A percentile compares a stretch with the other conserved stretches of the same genome.
phyloP scores from a whole-genome alignment of 768 basidiomycete genomes.

The Suillus bovinus region DNA sequence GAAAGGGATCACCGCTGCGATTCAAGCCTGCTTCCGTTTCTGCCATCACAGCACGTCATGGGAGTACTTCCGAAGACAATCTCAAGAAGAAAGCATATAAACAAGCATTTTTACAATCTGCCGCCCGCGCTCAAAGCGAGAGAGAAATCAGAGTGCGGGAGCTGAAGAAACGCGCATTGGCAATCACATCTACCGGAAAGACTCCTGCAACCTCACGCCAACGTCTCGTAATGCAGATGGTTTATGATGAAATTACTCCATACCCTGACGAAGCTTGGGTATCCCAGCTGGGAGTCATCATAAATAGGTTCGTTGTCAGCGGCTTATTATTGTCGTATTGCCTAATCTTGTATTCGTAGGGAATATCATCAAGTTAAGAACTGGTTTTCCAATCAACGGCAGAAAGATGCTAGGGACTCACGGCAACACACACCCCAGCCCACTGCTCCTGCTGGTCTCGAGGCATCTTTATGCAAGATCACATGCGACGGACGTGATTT shows the following conservation, averaged over 20 bases:
- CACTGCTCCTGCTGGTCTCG: constrained; percentile 33
- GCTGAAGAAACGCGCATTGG: constrained; percentile 31
- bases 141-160: constrained; percentile 33
- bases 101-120: constrained; percentile 19
- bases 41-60: constrained; percentile 26
- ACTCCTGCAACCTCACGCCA: constrained; percentile 57
- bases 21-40: constrained; percentile 25
- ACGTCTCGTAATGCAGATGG: constrained; percentile 58
- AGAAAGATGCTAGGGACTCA: constrained; percentile 41
- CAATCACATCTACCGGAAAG: constrained; percentile 36
- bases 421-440: constrained; percentile 35
- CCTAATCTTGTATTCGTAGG: constrained; percentile 30
- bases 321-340: neutral
- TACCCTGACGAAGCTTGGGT: constrained; percentile 66
- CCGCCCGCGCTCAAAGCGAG: constrained; percentile 27
- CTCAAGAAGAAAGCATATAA: constrained; percentile 29
- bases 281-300: constrained; percentile 55
- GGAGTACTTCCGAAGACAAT: constrained; percentile 27
- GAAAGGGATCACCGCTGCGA: constrained; percentile 28
- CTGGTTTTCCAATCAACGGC: constrained; percentile 69
- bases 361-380: constrained; percentile 64
- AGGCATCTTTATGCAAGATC: constrained; percentile 36
- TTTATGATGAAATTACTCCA: constrained; percentile 65
- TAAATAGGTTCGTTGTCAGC: constrained; percentile 44
- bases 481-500: constrained; percentile 40